phyloP scores from a whole-genome alignment of 208 protist species.

The Trypanosoma platydactyli region DNA sequence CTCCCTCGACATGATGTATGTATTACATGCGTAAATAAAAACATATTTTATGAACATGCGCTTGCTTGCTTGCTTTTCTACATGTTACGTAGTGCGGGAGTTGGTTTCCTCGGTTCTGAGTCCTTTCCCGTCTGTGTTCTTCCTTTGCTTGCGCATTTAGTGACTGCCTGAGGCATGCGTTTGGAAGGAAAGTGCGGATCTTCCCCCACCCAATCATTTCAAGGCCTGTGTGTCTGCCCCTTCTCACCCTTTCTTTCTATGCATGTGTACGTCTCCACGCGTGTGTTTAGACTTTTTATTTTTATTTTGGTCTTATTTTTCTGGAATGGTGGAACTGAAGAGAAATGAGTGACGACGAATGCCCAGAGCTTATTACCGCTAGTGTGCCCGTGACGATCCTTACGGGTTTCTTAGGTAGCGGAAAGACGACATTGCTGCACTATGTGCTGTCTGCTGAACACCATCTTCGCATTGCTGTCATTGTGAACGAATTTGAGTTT shows the following conservation, averaged over 20 bases:
- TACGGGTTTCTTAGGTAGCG: conserved; percentile 93
- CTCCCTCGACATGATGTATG: conserved; percentile 4
- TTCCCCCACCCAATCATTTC: no score
- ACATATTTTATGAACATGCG: no score
- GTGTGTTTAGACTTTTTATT: background rate
- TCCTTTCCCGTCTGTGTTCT: conserved; percentile 18
- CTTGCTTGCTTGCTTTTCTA: conserved; percentile 12
- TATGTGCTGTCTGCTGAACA: conserved; percentile 90
- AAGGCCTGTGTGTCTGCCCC: conserved; percentile 1
- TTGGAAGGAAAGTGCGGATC: no score
- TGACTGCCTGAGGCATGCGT: no score
- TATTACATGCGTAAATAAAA: background rate
- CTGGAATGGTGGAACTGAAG: background rate
- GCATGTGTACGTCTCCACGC: background rate
- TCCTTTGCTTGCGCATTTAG: background rate
- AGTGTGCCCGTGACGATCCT: conserved; percentile 91
- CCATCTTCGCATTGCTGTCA: conserved; percentile 91
- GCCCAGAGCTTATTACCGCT: conserved; percentile 73
- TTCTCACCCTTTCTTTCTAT: conserved; percentile 26
- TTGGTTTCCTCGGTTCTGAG: conserved; percentile 6
- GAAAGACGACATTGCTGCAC: conserved; percentile 94
- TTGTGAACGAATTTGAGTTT: conserved; percentile 94
- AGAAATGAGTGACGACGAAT: conserved; percentile 62
- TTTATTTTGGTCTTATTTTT: conserved; percentile 7
- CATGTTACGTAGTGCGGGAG: conserved; percentile 10